phyloP scores from a whole-genome alignment of 257 asterid species.

The Datura wrightii region DNA sequence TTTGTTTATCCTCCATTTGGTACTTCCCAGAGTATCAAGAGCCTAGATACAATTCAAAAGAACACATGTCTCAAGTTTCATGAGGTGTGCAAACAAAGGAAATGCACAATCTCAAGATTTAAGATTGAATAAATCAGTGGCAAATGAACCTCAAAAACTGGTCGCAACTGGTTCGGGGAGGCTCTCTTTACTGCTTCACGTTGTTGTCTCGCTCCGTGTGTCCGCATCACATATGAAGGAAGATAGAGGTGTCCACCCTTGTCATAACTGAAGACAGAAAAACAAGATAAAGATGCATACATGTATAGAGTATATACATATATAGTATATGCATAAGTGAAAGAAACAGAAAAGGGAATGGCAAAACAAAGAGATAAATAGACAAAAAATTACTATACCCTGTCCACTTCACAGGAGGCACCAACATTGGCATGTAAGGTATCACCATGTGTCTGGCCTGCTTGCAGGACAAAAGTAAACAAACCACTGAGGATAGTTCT shows the following conservation, averaged over 20 bases:
- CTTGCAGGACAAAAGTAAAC: conserved; percentile 31
- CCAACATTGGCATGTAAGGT: conserved; percentile 98
- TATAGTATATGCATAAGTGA: not conserved
- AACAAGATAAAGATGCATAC: not conserved
- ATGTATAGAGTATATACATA: not conserved
- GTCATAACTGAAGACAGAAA: conserved; percentile 65
- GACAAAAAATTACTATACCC: conserved; percentile 53
- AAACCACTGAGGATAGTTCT: conserved; percentile 6
- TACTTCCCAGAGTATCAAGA: conserved; percentile 90
- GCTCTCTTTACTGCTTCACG: conserved; percentile 82
- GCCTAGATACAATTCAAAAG: conserved; percentile 58
- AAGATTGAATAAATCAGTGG: conserved; percentile 28
- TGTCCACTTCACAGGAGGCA: conserved; percentile 92
- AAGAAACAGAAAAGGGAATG: conserved; percentile 22
- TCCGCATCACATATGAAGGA: conserved; percentile 96
- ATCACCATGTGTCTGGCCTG: conserved; percentile 98
- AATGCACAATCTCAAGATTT: conserved; percentile 19
- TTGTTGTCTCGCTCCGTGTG: conserved; percentile 92
- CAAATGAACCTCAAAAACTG: conserved; percentile 78
- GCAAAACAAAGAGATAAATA: conserved; percentile 22
- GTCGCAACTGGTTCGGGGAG: conserved; percentile 65
- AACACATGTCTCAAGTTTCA: conserved; percentile 9
- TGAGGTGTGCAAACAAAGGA: conserved; percentile 24
- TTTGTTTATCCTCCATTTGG: conserved; percentile 94
- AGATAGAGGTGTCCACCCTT: conserved; percentile 84